These are phyloP conservation scores for Avena sativa DNA, from an alignment of 176 grass and related monocot species.

Conservation along the genomic window DNA sequence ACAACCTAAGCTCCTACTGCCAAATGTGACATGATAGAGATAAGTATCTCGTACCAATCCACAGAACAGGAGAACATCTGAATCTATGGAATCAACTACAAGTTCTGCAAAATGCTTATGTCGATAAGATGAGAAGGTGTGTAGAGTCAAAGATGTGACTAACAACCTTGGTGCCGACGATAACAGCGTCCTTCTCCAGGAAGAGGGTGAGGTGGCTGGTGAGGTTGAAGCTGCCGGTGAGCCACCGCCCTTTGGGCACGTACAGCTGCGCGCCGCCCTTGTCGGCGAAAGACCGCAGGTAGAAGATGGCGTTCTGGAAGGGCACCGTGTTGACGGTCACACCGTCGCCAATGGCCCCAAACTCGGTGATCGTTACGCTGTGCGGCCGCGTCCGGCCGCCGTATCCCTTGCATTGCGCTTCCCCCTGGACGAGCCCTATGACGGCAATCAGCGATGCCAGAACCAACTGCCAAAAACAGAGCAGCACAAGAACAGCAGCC, in stretches of 20 bases:
- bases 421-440: conserved; percentile 25
- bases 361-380: conserved; percentile 88
- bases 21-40: background rate
- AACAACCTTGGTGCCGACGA: conserved; percentile 70
- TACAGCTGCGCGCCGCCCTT: conserved; percentile 95
- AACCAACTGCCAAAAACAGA: conserved; percentile 59
- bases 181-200: conserved; percentile 75
- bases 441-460: conserved; percentile 37
- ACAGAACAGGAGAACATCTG: conserved; percentile 8
- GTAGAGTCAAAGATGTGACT: background rate
- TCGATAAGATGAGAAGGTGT: background rate
- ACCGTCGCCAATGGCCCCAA: conserved; percentile 86
- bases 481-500: conserved; percentile 26
- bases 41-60: conserved; percentile 1
- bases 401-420: conserved; percentile 15
- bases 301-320: conserved; percentile 97
- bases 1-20: conserved; percentile 32
- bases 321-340: conserved; percentile 74
- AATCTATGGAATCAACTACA: conserved; percentile 21
- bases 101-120: conserved; percentile 25
- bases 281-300: conserved; percentile 83
- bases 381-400: conserved; percentile 49
- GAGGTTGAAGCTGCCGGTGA: conserved; percentile 90
- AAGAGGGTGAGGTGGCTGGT: conserved; percentile 92
- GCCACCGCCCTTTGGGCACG: conserved; percentile 85